These are phyloP conservation scores for Hyphodiscus sp. DNA, from an alignment of 2,329 filamentous ascomycete genomes.

Conservation along the genomic window DNA sequence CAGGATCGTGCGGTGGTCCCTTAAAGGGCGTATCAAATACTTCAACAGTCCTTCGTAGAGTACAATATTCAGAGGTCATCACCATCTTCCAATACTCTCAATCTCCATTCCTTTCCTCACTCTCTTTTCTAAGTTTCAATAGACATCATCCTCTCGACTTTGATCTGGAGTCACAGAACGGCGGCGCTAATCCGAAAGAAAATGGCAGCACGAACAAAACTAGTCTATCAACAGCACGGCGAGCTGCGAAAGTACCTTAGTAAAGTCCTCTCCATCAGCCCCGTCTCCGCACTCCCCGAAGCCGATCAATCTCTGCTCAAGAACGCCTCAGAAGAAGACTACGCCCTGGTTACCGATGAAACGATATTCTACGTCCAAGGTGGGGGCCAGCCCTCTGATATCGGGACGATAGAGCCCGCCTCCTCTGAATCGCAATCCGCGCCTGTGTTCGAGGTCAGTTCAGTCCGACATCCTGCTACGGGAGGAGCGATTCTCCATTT, in stretches of 20 bases:
- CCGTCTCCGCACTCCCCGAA: conserved; percentile 15
- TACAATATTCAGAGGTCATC: no score
- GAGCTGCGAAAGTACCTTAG: conserved; percentile 8
- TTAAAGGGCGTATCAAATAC: no score
- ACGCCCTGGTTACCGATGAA: conserved; percentile 52
- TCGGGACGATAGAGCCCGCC: conserved; percentile 45
- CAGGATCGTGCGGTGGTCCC: no score
- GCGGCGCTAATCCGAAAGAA: not conserved
- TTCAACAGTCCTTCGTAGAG: no score
- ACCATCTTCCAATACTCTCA: no score
- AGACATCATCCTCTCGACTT: no score
- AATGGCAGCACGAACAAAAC: conserved; percentile 3
- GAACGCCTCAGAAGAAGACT: conserved; percentile 41
- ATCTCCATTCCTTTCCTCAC: no score
- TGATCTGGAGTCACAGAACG: no score
- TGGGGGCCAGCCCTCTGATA: conserved; percentile 66
- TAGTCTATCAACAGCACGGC: conserved; percentile 14
- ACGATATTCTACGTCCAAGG: conserved; percentile 76
- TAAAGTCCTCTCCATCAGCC: conserved; percentile 11
- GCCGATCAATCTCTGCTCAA: conserved; percentile 47
- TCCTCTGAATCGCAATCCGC: not conserved
- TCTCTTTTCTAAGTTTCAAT: no score
- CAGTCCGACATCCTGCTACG: conserved; percentile 49
- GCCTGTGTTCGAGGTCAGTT: conserved; percentile 42
- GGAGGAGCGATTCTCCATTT: conserved; percentile 59